Conservation (phyloP, 2,329 filamentous ascomycete species). For the Bimuria novae-zelandiae region DNA sequence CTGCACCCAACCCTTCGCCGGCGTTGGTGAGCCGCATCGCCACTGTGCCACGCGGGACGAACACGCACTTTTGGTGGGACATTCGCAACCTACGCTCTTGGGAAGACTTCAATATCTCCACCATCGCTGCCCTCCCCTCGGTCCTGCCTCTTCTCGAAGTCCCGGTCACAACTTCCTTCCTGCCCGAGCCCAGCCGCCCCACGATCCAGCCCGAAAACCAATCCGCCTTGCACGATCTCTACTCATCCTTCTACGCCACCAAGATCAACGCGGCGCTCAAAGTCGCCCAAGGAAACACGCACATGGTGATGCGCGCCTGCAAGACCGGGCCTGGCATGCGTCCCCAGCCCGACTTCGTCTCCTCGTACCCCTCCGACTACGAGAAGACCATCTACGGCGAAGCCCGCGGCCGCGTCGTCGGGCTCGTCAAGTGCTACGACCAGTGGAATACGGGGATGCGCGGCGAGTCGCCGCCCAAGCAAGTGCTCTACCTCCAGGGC, state of each 20-base stretch:
- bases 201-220: slow-evolving; percentile 79
- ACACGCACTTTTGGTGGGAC: slow-evolving; percentile 95
- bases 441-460: slow-evolving; percentile 96
- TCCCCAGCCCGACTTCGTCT: slow-evolving; percentile 68
- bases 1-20: slow-evolving; percentile 77
- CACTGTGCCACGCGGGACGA: slow-evolving; percentile 69
- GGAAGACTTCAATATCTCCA: slow-evolving; percentile 75
- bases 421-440: slow-evolving; percentile 89
- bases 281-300: slow-evolving; percentile 71
- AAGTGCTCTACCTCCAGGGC: slow-evolving; percentile 85
- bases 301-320: slow-evolving; percentile 55
- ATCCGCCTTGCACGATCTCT: slow-evolving; percentile 73
- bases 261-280: slow-evolving; percentile 85
- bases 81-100: slow-evolving; percentile 84
- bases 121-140: slow-evolving; percentile 73
- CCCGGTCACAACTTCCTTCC: slow-evolving; percentile 63
- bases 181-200: slow-evolving; percentile 62
- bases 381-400: slow-evolving; percentile 55
- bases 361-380: slow-evolving; percentile 61
- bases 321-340: slow-evolving; percentile 48
- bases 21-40: slow-evolving; percentile 80
- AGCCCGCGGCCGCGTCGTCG: slow-evolving; percentile 67
- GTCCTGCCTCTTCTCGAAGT: slow-evolving; percentile 71
- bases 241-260: slow-evolving; percentile 77
- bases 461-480: slow-evolving; percentile 79